Evolutionary conservation across 2,329 filamentous ascomycete genomes (phyloP), one percentile per base, ranked within the genome.

Genomic region (Colletotrichum eleusines): DNA sequence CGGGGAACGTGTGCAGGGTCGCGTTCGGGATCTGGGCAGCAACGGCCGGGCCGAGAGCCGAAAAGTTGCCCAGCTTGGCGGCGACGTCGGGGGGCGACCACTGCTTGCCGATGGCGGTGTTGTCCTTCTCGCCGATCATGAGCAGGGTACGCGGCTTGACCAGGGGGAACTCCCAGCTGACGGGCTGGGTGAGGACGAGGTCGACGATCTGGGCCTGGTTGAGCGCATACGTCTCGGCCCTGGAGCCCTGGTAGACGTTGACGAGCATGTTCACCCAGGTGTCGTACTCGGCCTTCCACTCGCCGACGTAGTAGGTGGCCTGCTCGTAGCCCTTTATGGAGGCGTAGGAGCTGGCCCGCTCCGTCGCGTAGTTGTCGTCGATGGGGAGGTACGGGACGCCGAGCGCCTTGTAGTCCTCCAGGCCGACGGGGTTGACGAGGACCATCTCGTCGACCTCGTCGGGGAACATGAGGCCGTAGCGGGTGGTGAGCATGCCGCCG

Each of bases 231-330:
- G 78, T 77, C 31, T 78, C 75, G 40, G 81, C 82, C 72, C 82
- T 71, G 35, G 80, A 79, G 8, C 85, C 83, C 63, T 81, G 73
- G 78, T 89, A 89, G 61, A 88, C 80, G 66, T 84, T 83, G 69
- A 83, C 80, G 20, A 87, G 81, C 87, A 89, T 88, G 53, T 83
- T 81, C 60, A 87, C 86, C 86, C 86, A 88, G 16, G 82, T 77
- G 72, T 88, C 86, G 77, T 88, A 89, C 12, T 79, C 78, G 1
- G 79, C 75, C 50, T 81, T 76, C 87, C 87, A 88, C 26, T 81
- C 78, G 50, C 81, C 81, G 3, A 82, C 80, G 74, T 87, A 87
- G 77, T 87, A 87, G 20, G 84, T 82, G 6, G 77, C 74, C 72
- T 85, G 81, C 77, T 87, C 80, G 75, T 87, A 87, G 33, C 74